Percentiles rank a stretch among this genome's conserved stretches.
These are phyloP conservation scores for Arctium lappa DNA, from an alignment of 129 eudicot species.

Conservation along the genomic window DNA sequence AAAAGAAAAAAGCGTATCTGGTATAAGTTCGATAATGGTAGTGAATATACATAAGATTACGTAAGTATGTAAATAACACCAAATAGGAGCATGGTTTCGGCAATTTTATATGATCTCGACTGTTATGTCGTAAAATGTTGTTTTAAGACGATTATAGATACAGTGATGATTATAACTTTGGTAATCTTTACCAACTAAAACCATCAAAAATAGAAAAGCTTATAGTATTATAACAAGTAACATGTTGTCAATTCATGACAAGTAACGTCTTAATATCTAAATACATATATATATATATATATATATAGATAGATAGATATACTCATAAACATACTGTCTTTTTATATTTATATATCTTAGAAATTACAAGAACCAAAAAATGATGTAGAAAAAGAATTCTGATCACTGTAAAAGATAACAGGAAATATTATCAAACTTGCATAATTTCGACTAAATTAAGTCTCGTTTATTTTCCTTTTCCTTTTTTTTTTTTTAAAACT, in stretches of 20 bases:
- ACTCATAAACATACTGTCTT: background rate
- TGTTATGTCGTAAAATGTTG: no score
- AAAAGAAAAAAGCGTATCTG: no score
- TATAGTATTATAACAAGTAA: background rate
- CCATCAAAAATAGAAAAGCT: background rate
- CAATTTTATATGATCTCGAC: no score
- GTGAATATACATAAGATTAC: no score
- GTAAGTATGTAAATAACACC: no score
- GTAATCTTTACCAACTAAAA: background rate
- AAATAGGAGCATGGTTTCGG: no score
- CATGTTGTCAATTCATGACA: background rate
- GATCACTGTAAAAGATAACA: constrained; percentile 6
- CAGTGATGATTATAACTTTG: no score
- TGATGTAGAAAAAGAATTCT: constrained; percentile 17
- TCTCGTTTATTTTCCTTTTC: background rate
- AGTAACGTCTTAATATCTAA: background rate
- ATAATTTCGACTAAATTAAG: background rate
- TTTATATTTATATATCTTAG: background rate
- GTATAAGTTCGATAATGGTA: no score
- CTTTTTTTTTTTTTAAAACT: background rate
- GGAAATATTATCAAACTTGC: background rate
- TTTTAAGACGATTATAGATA: no score
- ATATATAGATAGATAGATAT: background rate
- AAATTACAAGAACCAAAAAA: constrained; percentile 28
- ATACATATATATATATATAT: background rate